A percentile compares a stretch with the other conserved stretches of the same genome.
Evolutionary conservation across 768 basidiomycete genomes (phyloP).

Genomic region (Lanmaoa pseudosensibilis): DNA sequence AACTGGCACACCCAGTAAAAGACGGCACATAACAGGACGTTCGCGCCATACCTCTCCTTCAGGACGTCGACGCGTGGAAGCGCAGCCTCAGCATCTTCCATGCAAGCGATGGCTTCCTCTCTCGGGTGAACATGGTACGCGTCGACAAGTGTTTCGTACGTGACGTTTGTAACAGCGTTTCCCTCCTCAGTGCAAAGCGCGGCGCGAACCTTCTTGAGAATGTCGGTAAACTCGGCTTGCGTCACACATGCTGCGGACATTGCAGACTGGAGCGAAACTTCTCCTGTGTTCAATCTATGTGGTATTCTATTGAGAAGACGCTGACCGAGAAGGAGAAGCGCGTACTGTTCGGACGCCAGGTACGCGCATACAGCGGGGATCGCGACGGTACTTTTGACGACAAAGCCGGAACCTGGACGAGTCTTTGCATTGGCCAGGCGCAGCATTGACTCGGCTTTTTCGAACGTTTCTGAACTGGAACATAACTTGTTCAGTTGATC

Average conservation of each 20-base stretch:
- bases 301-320: neutral
- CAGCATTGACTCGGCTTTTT: slow-evolving; percentile 25
- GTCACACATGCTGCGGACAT: slow-evolving; percentile 25
- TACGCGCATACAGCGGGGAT: slow-evolving; percentile 33
- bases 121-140: slow-evolving; percentile 22
- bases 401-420: slow-evolving; percentile 29
- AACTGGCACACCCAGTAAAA: slow-evolving; percentile 49
- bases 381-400: slow-evolving; percentile 22
- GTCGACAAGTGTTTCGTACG: slow-evolving; percentile 35
- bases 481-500: slow-evolving; percentile 21
- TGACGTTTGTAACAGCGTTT: slow-evolving; percentile 1
- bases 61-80: slow-evolving; percentile 17
- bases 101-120: slow-evolving; percentile 30
- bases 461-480: slow-evolving; percentile 21
- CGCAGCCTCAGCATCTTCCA: slow-evolving; percentile 35
- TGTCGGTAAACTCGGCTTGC: slow-evolving; percentile 20
- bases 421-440: slow-evolving; percentile 25
- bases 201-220: slow-evolving; percentile 22
- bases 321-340: neutral
- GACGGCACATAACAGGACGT: slow-evolving; percentile 37
- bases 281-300: slow-evolving; percentile 26
- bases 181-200: slow-evolving; percentile 14
- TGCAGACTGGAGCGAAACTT: slow-evolving; percentile 32
- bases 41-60: slow-evolving; percentile 18
- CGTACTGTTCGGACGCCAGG: slow-evolving; percentile 35